These are phyloP conservation scores for Ceratocystis colombiana DNA, from an alignment of 2,329 filamentous ascomycete species.

Conservation along the genomic window DNA sequence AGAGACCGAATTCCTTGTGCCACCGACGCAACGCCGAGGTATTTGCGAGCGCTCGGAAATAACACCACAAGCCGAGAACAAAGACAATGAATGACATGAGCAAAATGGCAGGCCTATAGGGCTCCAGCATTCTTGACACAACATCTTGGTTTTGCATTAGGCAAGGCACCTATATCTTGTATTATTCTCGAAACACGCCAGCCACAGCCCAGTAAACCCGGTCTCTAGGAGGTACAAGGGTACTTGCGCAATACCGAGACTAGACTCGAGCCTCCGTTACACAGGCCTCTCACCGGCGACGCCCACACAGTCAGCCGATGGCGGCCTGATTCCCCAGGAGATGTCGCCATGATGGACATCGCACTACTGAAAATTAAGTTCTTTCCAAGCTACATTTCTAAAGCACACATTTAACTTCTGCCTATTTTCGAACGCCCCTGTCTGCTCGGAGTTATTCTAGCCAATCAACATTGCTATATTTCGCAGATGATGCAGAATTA, in stretches of 20 bases:
- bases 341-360: background rate
- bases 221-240: background rate
- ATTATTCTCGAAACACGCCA: background rate
- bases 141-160: background rate
- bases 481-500: no score
- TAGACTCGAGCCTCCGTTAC: background rate
- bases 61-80: background rate
- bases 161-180: background rate
- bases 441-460: no score
- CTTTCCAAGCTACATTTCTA: no score
- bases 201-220: background rate
- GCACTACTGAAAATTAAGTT: no score
- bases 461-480: no score
- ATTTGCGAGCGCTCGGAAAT: conserved; percentile 20
- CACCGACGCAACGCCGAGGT: conserved; percentile 23
- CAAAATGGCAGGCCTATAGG: background rate
- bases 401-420: no score
- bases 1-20: conserved; percentile 22
- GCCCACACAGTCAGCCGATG: no score
- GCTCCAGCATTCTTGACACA: background rate
- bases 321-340: background rate
- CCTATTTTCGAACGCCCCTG: no score
- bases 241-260: background rate
- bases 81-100: background rate
- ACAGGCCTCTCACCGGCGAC: background rate